phyloP scores from a whole-genome alignment of 1,284 basidiomycete genomes.

The Anthracocystis walkeri region DNA sequence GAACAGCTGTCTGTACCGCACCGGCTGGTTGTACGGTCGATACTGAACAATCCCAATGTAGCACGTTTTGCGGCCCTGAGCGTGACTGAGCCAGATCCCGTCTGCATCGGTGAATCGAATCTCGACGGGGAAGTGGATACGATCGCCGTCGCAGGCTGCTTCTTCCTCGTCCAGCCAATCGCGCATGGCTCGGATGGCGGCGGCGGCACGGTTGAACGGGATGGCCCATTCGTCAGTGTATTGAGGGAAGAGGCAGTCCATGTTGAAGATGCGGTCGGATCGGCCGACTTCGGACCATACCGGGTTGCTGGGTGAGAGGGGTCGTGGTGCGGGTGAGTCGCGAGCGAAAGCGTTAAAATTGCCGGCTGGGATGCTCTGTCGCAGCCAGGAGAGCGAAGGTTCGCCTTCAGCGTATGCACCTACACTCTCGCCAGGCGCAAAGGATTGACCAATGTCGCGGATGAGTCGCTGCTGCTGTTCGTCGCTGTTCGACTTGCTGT shows the following conservation, averaged over 20 bases:
- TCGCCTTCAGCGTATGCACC: slow-evolving; percentile 32
- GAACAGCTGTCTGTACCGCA: slow-evolving; percentile 88
- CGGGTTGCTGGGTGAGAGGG: slow-evolving; percentile 34
- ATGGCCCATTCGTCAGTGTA: slow-evolving; percentile 83
- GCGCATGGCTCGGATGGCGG: slow-evolving; percentile 80
- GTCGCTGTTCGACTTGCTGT: slow-evolving; percentile 51
- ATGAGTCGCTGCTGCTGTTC: slow-evolving; percentile 36
- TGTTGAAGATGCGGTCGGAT: slow-evolving; percentile 66
- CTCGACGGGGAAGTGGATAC: slow-evolving; percentile 93
- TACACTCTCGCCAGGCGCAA: slow-evolving; percentile 20
- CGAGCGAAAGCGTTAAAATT: slow-evolving; percentile 30
- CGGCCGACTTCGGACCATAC: slow-evolving; percentile 54
- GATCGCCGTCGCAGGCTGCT: slow-evolving; percentile 77
- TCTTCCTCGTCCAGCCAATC: slow-evolving; percentile 79
- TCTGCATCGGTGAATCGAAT: slow-evolving; percentile 88
- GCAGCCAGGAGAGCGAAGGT: slow-evolving; percentile 24
- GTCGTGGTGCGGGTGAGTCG: slow-evolving; percentile 39
- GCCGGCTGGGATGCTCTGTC: slow-evolving; percentile 28
- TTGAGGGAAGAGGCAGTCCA: slow-evolving; percentile 68
- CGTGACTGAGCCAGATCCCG: slow-evolving; percentile 93
- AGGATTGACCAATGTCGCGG: slow-evolving; percentile 35
- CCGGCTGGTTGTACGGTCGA: slow-evolving; percentile 88
- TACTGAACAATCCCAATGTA: slow-evolving; percentile 98
- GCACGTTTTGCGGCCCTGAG: slow-evolving; percentile 81
- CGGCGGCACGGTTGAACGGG: slow-evolving; percentile 74